Evolutionary conservation across 306 rosid genomes (phyloP).

Genomic region (Erythrophleum fordii): DNA sequence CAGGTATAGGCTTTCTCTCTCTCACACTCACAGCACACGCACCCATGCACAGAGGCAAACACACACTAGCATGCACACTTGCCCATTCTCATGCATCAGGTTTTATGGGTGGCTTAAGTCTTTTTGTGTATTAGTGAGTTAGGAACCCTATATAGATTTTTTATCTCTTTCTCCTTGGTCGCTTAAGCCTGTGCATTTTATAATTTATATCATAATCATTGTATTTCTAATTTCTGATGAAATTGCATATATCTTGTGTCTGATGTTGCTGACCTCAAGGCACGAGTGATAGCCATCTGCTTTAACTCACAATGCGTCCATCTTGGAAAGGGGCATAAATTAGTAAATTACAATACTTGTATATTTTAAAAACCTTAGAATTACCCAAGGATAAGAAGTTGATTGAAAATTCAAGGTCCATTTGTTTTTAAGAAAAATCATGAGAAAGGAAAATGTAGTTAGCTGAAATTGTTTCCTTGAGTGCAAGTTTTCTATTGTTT

Average conservation of each 20-base stretch:
- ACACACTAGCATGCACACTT: not conserved
- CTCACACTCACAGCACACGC: not conserved
- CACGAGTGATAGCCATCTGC: not conserved
- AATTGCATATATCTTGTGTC: not conserved
- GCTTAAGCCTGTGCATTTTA: not conserved
- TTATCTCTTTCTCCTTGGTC: not conserved
- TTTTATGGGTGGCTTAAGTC: not conserved
- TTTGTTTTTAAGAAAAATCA: not conserved
- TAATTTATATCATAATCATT: not conserved
- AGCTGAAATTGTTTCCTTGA: not conserved
- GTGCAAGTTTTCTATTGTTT: not conserved
- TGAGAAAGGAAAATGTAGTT: not conserved
- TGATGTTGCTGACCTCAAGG: not conserved
- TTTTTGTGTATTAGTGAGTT: constrained; percentile 3
- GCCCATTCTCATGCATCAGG: not conserved
- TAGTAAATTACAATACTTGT: not conserved
- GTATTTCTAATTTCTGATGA: not conserved
- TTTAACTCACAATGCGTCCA: constrained; percentile 4
- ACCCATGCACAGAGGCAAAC: not conserved
- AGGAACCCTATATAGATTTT: not conserved
- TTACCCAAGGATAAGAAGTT: not conserved
- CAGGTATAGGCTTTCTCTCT: constrained; percentile 56
- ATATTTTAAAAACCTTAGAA: not conserved
- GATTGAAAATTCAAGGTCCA: not conserved
- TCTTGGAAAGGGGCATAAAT: not conserved